A percentile compares a stretch with the other conserved stretches of the same genome.
Conservation (phyloP, 306 rosid species). For the Cicer chorassanicum region DNA sequence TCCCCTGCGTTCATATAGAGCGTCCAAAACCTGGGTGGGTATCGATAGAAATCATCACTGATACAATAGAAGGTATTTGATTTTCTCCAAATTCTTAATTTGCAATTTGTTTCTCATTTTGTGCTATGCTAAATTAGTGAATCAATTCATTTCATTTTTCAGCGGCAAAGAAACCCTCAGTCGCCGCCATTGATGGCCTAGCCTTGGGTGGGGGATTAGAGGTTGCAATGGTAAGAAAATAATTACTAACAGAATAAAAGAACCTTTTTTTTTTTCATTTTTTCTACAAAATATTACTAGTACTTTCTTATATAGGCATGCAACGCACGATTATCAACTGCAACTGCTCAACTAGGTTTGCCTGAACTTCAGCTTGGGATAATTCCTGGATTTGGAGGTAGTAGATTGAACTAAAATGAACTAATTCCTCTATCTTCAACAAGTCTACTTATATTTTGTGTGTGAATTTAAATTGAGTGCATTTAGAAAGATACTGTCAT, state of each 20-base stretch:
- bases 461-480: constrained; percentile 36
- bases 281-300: constrained; percentile 17
- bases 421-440: not conserved
- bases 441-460: constrained; percentile 20
- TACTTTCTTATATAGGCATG: constrained; percentile 66
- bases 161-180: constrained; percentile 87
- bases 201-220: constrained; percentile 99
- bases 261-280: not conserved
- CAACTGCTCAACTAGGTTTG: constrained; percentile 87
- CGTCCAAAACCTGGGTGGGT: constrained; percentile 67
- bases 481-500: not conserved
- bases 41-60: constrained; percentile 73
- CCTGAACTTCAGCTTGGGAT: constrained; percentile 98
- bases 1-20: constrained; percentile 41
- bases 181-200: constrained; percentile 97
- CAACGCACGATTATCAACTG: constrained; percentile 85
- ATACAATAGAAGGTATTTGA: constrained; percentile 72
- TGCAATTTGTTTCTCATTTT: constrained; percentile 11
- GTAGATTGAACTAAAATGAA: not conserved
- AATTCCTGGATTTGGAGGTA: constrained; percentile 99
- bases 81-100: constrained; percentile 12
- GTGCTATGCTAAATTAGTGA: constrained; percentile 26
- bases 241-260: constrained; percentile 26
- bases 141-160: constrained; percentile 43
- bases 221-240: constrained; percentile 87